These are phyloP conservation scores for Erodium maritimum DNA, from an alignment of 345 rosid species.

Conservation along the genomic window DNA sequence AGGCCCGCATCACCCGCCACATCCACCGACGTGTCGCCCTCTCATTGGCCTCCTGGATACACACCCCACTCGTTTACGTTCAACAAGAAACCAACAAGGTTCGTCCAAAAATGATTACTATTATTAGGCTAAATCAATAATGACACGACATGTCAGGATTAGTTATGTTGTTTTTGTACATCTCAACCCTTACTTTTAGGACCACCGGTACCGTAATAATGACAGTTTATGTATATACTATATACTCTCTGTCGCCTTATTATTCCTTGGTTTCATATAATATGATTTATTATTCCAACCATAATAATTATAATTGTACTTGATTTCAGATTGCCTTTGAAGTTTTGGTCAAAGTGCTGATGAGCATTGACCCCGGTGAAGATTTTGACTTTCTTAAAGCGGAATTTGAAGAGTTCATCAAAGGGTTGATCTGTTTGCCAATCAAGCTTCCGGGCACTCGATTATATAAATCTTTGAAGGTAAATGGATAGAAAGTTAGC, in stretches of 20 bases:
- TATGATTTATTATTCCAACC: too few relatives aligned
- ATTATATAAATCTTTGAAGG: slow-evolving; percentile 78
- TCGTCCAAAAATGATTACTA: too few relatives aligned
- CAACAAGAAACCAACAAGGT: slow-evolving; percentile 80
- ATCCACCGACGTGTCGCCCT: slow-evolving; percentile 42
- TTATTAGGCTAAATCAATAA: not conserved
- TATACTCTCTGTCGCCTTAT: too few relatives aligned
- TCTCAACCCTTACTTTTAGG: not conserved
- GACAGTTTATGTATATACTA: too few relatives aligned
- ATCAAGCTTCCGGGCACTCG: slow-evolving; percentile 83
- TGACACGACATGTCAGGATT: not conserved
- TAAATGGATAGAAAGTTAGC: slow-evolving; percentile 5
- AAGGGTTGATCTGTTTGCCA: slow-evolving; percentile 85
- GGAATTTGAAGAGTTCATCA: slow-evolving; percentile 78
- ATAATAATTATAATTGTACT: too few relatives aligned
- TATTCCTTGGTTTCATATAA: too few relatives aligned
- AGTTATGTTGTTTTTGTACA: not conserved
- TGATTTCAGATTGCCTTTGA: slow-evolving; percentile 56
- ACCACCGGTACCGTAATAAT: not conserved
- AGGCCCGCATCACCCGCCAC: slow-evolving; percentile 45
- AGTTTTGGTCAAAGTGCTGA: slow-evolving; percentile 58
- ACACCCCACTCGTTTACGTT: slow-evolving; percentile 18
- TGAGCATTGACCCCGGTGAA: slow-evolving; percentile 56
- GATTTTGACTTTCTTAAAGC: slow-evolving; percentile 51
- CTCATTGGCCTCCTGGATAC: slow-evolving; percentile 49